A percentile compares a stretch with the other conserved stretches of the same genome.
Evolutionary conservation across 23 red algal species (phyloP).

Genomic region (Gracilaria vermiculophylla): DNA sequence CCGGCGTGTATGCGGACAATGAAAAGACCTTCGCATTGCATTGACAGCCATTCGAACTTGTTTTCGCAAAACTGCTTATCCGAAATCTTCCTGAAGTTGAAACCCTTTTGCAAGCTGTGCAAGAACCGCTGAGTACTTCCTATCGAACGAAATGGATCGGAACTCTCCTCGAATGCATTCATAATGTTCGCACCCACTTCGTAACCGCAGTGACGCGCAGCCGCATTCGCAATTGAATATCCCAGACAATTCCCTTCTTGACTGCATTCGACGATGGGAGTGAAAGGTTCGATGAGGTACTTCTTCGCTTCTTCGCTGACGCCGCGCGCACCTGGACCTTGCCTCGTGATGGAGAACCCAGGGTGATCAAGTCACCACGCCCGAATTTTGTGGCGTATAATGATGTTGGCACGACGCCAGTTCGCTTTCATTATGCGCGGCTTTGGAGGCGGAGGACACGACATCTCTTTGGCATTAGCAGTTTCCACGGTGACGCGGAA

Average conservation of each 20-base stretch:
- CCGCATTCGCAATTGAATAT: constrained; percentile 4
- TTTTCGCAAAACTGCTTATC: not conserved
- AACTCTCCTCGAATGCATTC: not conserved
- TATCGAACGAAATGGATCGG: not conserved
- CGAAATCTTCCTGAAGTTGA: constrained; percentile 8
- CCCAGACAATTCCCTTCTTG: not conserved
- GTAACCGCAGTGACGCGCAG: not conserved
- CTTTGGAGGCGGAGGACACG: not conserved
- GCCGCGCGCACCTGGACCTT: not conserved
- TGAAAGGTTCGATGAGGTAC: not conserved
- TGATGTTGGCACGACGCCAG: not conserved
- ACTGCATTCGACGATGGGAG: not conserved
- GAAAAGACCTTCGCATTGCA: not conserved
- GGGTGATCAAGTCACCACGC: not conserved
- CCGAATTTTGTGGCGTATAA: not conserved
- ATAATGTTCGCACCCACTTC: not conserved
- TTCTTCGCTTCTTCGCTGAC: not conserved
- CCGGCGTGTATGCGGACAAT: not conserved
- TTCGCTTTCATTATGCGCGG: not conserved
- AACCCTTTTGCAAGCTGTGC: not conserved
- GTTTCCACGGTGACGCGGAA: not conserved
- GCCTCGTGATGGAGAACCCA: not conserved
- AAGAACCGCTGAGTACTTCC: not conserved
- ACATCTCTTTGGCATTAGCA: not conserved
- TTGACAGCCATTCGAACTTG: constrained; percentile 3